phyloP scores from a whole-genome alignment of 106 monocot species.

The Ottelia alismoides region DNA sequence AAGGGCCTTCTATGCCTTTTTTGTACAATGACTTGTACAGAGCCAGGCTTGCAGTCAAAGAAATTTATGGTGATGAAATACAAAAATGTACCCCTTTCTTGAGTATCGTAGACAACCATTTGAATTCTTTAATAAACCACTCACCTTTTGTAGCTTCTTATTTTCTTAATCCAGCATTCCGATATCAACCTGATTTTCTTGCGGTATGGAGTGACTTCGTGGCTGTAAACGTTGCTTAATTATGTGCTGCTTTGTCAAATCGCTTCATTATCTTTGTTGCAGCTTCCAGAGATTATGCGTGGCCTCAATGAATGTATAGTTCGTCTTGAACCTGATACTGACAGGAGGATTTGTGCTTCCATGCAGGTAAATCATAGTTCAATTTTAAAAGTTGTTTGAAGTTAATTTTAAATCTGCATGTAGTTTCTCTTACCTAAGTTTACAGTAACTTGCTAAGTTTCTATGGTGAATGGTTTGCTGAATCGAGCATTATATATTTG shows the following conservation, averaged over 20 bases:
- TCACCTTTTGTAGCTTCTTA: constrained; percentile 49
- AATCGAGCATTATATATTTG: too few relatives aligned
- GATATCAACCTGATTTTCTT: constrained; percentile 39
- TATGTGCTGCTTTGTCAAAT: too few relatives aligned
- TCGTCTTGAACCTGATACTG: constrained; percentile 31
- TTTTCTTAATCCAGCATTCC: constrained; percentile 41
- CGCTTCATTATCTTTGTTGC: too few relatives aligned
- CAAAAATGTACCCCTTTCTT: constrained; percentile 28
- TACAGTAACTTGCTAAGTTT: too few relatives aligned
- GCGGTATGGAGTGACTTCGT: too few relatives aligned
- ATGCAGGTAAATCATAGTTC: constrained; percentile 19
- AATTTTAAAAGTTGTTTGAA: not conserved
- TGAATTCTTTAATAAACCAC: constrained; percentile 36
- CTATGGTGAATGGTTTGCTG: too few relatives aligned
- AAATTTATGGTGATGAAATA: constrained; percentile 30
- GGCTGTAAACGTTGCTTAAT: too few relatives aligned
- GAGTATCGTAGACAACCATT: constrained; percentile 34
- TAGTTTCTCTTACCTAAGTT: too few relatives aligned
- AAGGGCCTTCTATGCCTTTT: constrained; percentile 26
- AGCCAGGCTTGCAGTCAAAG: constrained; percentile 35
- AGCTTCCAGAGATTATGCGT: constrained; percentile 43
- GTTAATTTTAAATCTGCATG: not conserved
- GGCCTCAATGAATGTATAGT: constrained; percentile 56
- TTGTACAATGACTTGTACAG: constrained; percentile 28
- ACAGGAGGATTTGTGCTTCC: constrained; percentile 35